These are phyloP conservation scores for Gautieria morchelliformis DNA, from an alignment of 768 basidiomycete genomes.

Conservation along the genomic window DNA sequence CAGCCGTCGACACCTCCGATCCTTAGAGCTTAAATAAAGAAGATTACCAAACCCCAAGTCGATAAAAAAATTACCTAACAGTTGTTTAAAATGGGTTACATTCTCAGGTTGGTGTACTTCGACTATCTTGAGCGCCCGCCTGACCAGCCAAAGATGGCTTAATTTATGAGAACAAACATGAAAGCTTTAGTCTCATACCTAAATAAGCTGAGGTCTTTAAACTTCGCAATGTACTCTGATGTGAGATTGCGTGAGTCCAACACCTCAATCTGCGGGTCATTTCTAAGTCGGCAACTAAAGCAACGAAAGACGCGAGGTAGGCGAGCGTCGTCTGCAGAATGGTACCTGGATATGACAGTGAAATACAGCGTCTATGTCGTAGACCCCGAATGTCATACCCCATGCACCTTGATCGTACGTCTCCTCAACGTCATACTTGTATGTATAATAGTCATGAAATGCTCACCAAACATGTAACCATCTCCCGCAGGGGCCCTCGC, in stretches of 20 bases:
- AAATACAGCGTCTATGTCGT: neutral
- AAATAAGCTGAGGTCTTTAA: constrained; percentile 60
- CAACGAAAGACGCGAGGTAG: constrained; percentile 57
- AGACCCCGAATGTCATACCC: constrained; percentile 28
- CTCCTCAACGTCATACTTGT: neutral
- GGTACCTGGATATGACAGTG: constrained; percentile 38
- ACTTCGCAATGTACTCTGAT: constrained; percentile 49
- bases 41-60: neutral
- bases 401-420: constrained; percentile 39
- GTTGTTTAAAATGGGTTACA: constrained; percentile 45
- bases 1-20: constrained; percentile 42
- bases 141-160: constrained; percentile 15
- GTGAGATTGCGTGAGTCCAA: constrained; percentile 48
- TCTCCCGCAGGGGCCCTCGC: constrained; percentile 61
- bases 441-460: neutral
- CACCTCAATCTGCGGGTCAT: constrained; percentile 55
- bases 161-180: neutral
- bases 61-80: constrained; percentile 38
- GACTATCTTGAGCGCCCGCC: constrained; percentile 62
- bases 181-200: constrained; percentile 33
- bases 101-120: constrained; percentile 37
- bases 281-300: constrained; percentile 66
- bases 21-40: constrained; percentile 23
- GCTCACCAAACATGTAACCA: constrained; percentile 75
- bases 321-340: constrained; percentile 45